phyloP scores from a whole-genome alignment of 2,329 filamentous ascomycete species.

The Fusarium acutatum region DNA sequence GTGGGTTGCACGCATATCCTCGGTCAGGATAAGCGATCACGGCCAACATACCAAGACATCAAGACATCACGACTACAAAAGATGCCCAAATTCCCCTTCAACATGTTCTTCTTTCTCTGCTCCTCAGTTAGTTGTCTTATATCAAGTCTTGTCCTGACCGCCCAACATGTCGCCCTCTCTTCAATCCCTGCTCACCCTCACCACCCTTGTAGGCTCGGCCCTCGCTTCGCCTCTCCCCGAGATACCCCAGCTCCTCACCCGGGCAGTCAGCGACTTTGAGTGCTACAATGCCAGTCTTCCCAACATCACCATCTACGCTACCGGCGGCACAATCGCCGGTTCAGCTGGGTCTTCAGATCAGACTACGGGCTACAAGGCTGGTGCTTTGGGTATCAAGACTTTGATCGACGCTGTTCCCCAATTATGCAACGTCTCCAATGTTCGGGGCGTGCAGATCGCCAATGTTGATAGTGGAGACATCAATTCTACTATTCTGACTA shows the following conservation, averaged over 20 bases:
- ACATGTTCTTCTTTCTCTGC: neutral
- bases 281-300: constrained; percentile 49
- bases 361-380: constrained; percentile 52
- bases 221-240: constrained; percentile 22
- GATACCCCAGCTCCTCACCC: neutral
- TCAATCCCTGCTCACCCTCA: constrained; percentile 11
- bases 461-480: constrained; percentile 57
- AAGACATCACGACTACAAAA: constrained; percentile 12
- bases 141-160: neutral
- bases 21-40: neutral
- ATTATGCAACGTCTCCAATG: constrained; percentile 61
- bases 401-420: constrained; percentile 63
- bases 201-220: constrained; percentile 10
- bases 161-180: constrained; percentile 17
- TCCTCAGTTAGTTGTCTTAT: neutral
- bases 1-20: constrained; percentile 8
- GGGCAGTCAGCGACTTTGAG: constrained; percentile 18
- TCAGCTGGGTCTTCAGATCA: constrained; percentile 55
- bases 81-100: neutral
- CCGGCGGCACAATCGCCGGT: constrained; percentile 67
- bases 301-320: constrained; percentile 64
- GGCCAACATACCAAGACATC: neutral
- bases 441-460: constrained; percentile 60
- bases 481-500: constrained; percentile 57
- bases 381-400: constrained; percentile 55